Conservation (phyloP, 768 basidiomycete genomes). For the Scleroderma citrinum region DNA sequence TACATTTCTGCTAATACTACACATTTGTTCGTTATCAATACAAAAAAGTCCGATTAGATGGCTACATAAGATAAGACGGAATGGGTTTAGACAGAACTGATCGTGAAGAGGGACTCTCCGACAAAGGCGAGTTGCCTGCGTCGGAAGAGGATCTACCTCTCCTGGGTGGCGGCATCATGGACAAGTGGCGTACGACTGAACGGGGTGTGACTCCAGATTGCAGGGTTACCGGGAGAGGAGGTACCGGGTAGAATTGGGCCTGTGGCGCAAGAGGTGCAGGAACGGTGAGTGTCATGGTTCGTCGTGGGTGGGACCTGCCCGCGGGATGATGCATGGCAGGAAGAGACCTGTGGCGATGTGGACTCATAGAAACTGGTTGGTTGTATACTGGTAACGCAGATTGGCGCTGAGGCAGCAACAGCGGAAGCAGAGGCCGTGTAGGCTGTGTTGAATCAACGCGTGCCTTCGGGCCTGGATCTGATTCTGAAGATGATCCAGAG, state of each 20-base stretch:
- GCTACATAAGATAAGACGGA: constrained; percentile 17
- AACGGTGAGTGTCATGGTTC: constrained; percentile 2
- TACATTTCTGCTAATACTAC: not conserved
- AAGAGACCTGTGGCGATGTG: constrained; percentile 17
- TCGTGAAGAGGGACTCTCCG: constrained; percentile 3
- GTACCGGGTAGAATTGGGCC: not conserved
- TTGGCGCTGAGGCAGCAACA: constrained; percentile 9
- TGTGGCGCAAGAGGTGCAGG: constrained; percentile 1
- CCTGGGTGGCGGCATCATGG: constrained; percentile 10
- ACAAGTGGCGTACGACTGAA: constrained; percentile 12
- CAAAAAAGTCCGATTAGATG: not conserved
- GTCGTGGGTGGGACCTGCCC: not conserved
- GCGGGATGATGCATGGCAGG: constrained; percentile 14
- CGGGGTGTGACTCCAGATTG: not conserved
- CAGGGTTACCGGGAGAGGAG: not conserved
- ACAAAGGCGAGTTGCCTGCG: not conserved
- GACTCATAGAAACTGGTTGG: not conserved
- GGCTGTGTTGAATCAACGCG: not conserved
- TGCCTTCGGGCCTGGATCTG: not conserved
- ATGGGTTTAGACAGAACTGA: constrained; percentile 14
- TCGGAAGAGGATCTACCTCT: not conserved
- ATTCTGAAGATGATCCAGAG: constrained; percentile 1
- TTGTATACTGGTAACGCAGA: constrained; percentile 1
- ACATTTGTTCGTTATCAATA: not conserved
- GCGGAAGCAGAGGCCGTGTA: constrained; percentile 1